Evolutionary conservation across 2,329 filamentous ascomycete genomes (phyloP).

Genomic region (Claviceps fusiformis): DNA sequence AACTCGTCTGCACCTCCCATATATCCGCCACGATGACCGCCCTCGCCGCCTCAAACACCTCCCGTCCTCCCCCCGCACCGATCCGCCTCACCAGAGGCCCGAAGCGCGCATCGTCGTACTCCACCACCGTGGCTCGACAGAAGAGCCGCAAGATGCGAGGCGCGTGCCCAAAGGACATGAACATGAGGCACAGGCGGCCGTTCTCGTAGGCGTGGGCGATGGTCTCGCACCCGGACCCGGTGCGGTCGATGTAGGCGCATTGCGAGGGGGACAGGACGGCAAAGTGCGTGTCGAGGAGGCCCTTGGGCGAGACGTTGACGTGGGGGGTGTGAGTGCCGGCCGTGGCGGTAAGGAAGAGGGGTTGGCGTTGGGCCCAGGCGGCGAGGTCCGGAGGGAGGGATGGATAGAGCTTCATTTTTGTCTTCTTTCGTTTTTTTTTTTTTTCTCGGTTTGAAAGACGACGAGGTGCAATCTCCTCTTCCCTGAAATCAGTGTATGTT

Average conservation of each 20-base stretch:
- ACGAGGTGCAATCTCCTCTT: too few species aligned
- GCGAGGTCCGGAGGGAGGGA: slow-evolving; percentile 41
- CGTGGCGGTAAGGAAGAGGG: slow-evolving; percentile 63
- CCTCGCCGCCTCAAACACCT: slow-evolving; percentile 33
- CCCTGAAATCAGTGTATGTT: too few species aligned
- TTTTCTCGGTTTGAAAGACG: background rate
- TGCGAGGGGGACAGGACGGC: slow-evolving; percentile 42
- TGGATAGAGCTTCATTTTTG: slow-evolving; percentile 44
- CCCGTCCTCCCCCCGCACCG: slow-evolving; percentile 18
- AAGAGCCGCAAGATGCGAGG: slow-evolving; percentile 54
- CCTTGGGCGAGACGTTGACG: slow-evolving; percentile 68
- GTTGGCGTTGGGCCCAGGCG: slow-evolving; percentile 52
- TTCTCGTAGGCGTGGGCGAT: slow-evolving; percentile 67
- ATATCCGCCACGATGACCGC: slow-evolving; percentile 49
- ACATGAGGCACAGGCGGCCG: slow-evolving; percentile 60
- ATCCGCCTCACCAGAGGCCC: slow-evolving; percentile 30
- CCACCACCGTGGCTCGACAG: slow-evolving; percentile 44
- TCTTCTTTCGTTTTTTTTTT: background rate
- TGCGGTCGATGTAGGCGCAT: slow-evolving; percentile 61
- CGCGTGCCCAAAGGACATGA: slow-evolving; percentile 47
- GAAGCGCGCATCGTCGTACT: slow-evolving; percentile 42
- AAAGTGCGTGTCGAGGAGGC: slow-evolving; percentile 48
- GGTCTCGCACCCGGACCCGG: slow-evolving; percentile 63
- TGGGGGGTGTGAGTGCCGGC: slow-evolving; percentile 55
- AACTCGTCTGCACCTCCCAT: slow-evolving; percentile 53